Conservation (phyloP, 1,284 basidiomycete species). For the Tylopilus orsonianus region DNA sequence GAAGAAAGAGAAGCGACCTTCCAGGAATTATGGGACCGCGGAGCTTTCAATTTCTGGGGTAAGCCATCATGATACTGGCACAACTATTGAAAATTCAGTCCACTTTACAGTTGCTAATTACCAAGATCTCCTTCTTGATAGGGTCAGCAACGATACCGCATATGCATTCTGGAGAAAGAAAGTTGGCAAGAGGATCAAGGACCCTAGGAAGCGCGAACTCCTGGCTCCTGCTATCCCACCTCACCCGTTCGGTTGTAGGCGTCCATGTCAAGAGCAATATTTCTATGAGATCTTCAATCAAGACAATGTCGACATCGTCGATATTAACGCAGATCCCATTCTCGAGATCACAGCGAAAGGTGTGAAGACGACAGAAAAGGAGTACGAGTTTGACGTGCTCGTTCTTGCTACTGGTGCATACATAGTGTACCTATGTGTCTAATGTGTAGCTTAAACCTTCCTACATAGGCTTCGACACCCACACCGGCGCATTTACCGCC, state of each 20-base stretch:
- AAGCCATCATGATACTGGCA: background rate
- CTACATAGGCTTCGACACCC: conserved; percentile 12
- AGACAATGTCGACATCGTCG: conserved; percentile 15
- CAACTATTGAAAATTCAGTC: background rate
- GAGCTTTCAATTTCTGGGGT: conserved; percentile 17
- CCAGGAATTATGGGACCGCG: conserved; percentile 13
- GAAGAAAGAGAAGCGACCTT: conserved; percentile 12
- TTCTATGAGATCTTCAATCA: conserved; percentile 24
- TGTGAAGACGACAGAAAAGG: conserved; percentile 10
- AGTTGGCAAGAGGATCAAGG: conserved; percentile 14
- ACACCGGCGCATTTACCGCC: conserved; percentile 8
- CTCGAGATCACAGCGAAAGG: conserved; percentile 14
- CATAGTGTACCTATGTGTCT: too few relatives aligned
- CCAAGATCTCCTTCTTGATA: conserved; percentile 4
- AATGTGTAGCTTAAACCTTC: background rate
- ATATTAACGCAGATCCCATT: conserved; percentile 12
- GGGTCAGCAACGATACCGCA: conserved; percentile 2
- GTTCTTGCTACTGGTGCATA: conserved; percentile 17
- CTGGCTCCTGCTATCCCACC: conserved; percentile 14
- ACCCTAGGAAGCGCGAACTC: conserved; percentile 17
- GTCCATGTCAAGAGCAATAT: conserved; percentile 7
- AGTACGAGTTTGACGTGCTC: conserved; percentile 18
- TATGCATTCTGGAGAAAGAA: conserved; percentile 23
- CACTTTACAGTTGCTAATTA: conserved; percentile 16
- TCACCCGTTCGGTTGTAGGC: conserved; percentile 20